These are phyloP conservation scores for Ilyonectria destructans DNA, from an alignment of 2,329 filamentous ascomycete genomes.

Conservation along the genomic window DNA sequence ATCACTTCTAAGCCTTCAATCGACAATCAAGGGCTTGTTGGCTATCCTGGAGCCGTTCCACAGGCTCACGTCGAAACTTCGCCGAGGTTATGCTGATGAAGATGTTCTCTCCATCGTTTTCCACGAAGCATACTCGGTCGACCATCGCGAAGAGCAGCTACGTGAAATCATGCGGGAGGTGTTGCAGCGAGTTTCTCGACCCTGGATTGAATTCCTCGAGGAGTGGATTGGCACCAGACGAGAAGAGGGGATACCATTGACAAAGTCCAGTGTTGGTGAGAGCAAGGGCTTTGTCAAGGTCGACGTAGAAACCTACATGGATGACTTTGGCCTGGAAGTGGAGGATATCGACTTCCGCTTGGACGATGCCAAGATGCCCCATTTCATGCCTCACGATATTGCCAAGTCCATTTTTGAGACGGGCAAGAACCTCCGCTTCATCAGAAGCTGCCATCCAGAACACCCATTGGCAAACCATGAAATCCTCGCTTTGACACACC, in stretches of 20 bases:
- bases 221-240: constrained; percentile 82
- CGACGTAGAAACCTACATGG: constrained; percentile 67
- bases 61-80: constrained; percentile 65
- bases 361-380: constrained; percentile 77
- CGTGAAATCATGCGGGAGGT: constrained; percentile 78
- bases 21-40: constrained; percentile 63
- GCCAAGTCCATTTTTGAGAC: constrained; percentile 84
- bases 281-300: constrained; percentile 75
- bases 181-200: constrained; percentile 73
- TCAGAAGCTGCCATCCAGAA: constrained; percentile 79
- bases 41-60: constrained; percentile 69
- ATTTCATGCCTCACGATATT: constrained; percentile 80
- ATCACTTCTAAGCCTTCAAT: constrained; percentile 70
- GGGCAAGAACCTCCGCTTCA: constrained; percentile 81
- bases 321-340: constrained; percentile 73
- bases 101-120: constrained; percentile 75
- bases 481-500: constrained; percentile 62
- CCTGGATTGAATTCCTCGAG: constrained; percentile 78
- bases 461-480: constrained; percentile 77
- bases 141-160: constrained; percentile 75
- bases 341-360: constrained; percentile 75
- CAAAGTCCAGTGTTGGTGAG: constrained; percentile 61
- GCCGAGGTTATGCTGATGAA: constrained; percentile 68
- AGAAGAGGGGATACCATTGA: constrained; percentile 70
- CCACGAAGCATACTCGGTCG: constrained; percentile 73